phyloP scores from a whole-genome alignment of 2,329 filamentous ascomycete genomes.

The Penicillium decumbens region DNA sequence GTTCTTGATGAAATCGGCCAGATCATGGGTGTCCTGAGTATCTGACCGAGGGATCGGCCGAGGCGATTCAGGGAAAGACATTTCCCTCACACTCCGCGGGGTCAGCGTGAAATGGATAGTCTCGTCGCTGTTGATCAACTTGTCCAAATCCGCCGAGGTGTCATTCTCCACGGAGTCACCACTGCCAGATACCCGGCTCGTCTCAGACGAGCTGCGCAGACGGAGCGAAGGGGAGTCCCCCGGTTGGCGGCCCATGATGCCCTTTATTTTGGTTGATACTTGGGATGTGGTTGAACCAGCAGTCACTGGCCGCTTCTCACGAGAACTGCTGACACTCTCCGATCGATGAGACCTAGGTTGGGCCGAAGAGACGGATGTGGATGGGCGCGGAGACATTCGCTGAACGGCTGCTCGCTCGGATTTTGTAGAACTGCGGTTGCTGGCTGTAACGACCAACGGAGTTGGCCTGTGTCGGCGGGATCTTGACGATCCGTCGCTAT shows the following conservation, averaged over 20 bases:
- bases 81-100: slow-evolving; percentile 70
- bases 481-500: slow-evolving; percentile 26
- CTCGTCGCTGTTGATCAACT: slow-evolving; percentile 75
- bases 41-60: slow-evolving; percentile 31
- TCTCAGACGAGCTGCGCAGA: slow-evolving; percentile 36
- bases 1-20: slow-evolving; percentile 38
- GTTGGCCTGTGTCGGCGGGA: slow-evolving; percentile 28
- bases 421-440: slow-evolving; percentile 22
- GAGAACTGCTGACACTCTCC: slow-evolving; percentile 37
- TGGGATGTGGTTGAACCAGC: slow-evolving; percentile 40
- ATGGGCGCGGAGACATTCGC: slow-evolving; percentile 33
- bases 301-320: slow-evolving; percentile 38
- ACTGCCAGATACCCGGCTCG: slow-evolving; percentile 29
- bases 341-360: slow-evolving; percentile 35
- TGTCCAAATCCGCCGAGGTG: slow-evolving; percentile 63
- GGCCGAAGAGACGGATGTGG: slow-evolving; percentile 27
- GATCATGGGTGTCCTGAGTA: slow-evolving; percentile 35
- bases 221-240: slow-evolving; percentile 28
- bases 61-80: slow-evolving; percentile 49
- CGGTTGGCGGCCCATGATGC: slow-evolving; percentile 36
- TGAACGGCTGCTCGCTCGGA: slow-evolving; percentile 41
- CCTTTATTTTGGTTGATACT: slow-evolving; percentile 42
- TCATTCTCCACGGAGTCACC: slow-evolving; percentile 45
- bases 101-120: slow-evolving; percentile 80
- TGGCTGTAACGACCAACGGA: slow-evolving; percentile 21